phyloP scores from a whole-genome alignment of 2,329 filamentous ascomycete species.

The Colletotrichum sp. region DNA sequence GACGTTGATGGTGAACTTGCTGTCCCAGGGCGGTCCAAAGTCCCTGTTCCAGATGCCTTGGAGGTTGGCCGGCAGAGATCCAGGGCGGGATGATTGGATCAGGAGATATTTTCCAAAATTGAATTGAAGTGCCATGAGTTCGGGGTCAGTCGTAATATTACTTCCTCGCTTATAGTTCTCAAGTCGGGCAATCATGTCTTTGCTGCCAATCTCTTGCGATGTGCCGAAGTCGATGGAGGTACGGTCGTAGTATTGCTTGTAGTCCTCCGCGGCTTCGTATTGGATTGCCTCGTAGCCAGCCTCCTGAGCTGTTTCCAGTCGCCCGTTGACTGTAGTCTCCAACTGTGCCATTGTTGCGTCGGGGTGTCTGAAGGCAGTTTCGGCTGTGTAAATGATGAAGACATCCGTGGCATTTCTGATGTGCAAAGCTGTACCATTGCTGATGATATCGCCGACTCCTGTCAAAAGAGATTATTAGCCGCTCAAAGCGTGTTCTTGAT shows the following conservation, averaged over 20 bases:
- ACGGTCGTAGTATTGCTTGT: conserved; percentile 14
- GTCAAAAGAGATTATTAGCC: background rate
- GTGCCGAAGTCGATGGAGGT: conserved; percentile 19
- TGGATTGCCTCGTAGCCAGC: background rate
- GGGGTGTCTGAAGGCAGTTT: background rate
- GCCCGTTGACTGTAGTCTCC: background rate
- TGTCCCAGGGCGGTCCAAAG: conserved; percentile 49
- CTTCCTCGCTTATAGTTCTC: background rate
- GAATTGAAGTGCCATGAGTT: conserved; percentile 32
- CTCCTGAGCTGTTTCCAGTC: background rate
- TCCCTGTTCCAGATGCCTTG: conserved; percentile 50
- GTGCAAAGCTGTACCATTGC: background rate
- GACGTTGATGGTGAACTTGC: conserved; percentile 56
- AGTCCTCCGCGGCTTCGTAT: conserved; percentile 1
- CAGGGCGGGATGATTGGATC: conserved; percentile 31
- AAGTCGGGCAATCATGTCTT: background rate
- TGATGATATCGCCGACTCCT: background rate
- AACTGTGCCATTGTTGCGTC: background rate
- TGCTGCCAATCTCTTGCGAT: conserved; percentile 2
- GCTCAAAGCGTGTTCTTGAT: fast-evolving
- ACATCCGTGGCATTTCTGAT: conserved; percentile 16
- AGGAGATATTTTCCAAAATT: conserved; percentile 39
- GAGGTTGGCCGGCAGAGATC: conserved; percentile 35
- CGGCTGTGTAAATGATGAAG: conserved; percentile 18
- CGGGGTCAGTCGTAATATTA: conserved; percentile 18